phyloP scores from a whole-genome alignment of 2,329 filamentous ascomycete species.

The Trichophyton rubrum region DNA sequence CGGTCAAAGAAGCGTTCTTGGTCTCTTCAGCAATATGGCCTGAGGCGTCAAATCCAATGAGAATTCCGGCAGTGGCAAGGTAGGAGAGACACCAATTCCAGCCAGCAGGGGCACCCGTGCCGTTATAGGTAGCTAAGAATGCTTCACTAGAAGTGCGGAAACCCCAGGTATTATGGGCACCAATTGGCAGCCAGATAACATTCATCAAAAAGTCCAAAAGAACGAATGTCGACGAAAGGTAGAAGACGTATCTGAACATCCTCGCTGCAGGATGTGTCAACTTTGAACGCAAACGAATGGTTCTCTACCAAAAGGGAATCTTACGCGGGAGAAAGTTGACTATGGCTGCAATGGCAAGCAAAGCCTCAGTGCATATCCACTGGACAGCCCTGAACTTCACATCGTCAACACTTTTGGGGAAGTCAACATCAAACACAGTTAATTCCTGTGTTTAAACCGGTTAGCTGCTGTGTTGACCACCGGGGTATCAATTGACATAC shows the following conservation, averaged over 20 bases:
- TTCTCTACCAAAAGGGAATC: constrained; percentile 10
- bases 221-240: constrained; percentile 39
- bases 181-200: constrained; percentile 50
- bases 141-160: constrained; percentile 48
- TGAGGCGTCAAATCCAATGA: constrained; percentile 50
- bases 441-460: constrained; percentile 35
- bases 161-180: constrained; percentile 42
- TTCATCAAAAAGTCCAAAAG: constrained; percentile 48
- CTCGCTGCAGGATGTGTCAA: constrained; percentile 21
- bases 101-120: constrained; percentile 41
- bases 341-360: constrained; percentile 40
- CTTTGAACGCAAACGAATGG: no score
- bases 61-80: constrained; percentile 46
- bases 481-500: constrained; percentile 21
- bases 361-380: constrained; percentile 45
- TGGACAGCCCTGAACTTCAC: constrained; percentile 49
- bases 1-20: constrained; percentile 44
- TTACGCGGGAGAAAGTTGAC: constrained; percentile 41
- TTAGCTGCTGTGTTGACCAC: neutral
- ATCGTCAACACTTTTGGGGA: constrained; percentile 40
- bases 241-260: constrained; percentile 41
- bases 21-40: constrained; percentile 52
- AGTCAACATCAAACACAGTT: constrained; percentile 44
- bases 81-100: constrained; percentile 55
- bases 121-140: constrained; percentile 50